Conservation (phyloP, 176 grass and related monocot species). For the Ensete ventricosum region DNA sequence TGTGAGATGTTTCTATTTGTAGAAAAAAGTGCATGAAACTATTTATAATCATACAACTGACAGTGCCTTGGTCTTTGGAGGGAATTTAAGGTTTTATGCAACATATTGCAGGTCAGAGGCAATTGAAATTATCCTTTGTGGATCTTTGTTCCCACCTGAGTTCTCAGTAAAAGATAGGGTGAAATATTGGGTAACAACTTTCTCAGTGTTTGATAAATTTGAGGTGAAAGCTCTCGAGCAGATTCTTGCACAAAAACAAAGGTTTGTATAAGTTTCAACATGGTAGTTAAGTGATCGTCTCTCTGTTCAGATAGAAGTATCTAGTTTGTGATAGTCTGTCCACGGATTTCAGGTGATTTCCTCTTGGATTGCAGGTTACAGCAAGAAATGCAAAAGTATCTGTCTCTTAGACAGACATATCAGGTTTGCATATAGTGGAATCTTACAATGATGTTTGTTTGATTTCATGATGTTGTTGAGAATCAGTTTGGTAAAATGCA, state of each 20-base stretch:
- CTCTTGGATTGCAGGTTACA: conserved; percentile 67
- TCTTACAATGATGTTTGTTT: conserved; percentile 22
- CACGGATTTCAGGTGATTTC: conserved; percentile 27
- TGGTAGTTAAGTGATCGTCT: conserved; percentile 17
- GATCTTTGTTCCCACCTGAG: conserved; percentile 79
- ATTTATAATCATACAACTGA: background rate
- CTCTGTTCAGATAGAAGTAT: conserved; percentile 17
- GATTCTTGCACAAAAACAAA: conserved; percentile 90
- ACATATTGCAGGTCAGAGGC: conserved; percentile 63
- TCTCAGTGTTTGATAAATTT: conserved; percentile 78
- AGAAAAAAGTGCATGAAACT: background rate
- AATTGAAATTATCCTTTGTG: conserved; percentile 69
- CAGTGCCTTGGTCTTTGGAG: background rate
- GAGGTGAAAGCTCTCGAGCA: conserved; percentile 95
- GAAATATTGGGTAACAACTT: conserved; percentile 85
- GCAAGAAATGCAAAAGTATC: conserved; percentile 97
- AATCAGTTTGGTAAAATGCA: conserved; percentile 44
- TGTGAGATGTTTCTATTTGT: background rate
- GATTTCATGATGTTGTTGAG: conserved; percentile 18
- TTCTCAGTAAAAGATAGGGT: conserved; percentile 75
- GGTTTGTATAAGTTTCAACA: conserved; percentile 32
- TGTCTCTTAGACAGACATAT: conserved; percentile 68
- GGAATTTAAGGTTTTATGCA: conserved; percentile 22
- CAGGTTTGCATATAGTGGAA: conserved; percentile 57
- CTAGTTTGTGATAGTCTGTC: conserved; percentile 26